These are phyloP conservation scores for Silene latifolia DNA, from an alignment of 148 eudicot species.

Conservation along the genomic window DNA sequence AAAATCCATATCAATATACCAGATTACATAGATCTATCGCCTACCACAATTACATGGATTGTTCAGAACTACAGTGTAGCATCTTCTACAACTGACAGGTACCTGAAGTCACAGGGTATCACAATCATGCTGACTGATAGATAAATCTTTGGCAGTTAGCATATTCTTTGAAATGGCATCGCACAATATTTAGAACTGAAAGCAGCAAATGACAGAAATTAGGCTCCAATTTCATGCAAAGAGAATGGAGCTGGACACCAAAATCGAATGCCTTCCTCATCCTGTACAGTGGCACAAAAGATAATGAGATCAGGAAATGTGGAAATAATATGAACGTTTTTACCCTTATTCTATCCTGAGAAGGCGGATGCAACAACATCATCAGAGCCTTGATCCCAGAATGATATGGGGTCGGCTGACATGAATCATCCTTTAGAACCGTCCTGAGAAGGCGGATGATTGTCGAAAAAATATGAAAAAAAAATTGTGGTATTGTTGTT, in stretches of 20 bases:
- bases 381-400: no score
- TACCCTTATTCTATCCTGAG: no score
- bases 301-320: not conserved
- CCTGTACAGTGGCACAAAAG: not conserved
- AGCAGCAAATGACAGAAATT: not conserved
- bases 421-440: no score
- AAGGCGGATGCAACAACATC: no score
- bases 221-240: not conserved
- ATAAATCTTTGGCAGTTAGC: not conserved
- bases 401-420: no score
- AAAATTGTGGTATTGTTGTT: not conserved
- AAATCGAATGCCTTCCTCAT: not conserved
- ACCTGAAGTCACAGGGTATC: not conserved
- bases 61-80: slow-evolving; percentile 1
- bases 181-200: not conserved
- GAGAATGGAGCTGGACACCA: not conserved
- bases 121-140: slow-evolving; percentile 1
- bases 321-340: no score
- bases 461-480: not conserved
- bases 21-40: slow-evolving; percentile 3
- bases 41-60: slow-evolving; percentile 5
- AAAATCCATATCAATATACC: not conserved
- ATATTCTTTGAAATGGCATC: not conserved
- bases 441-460: not conserved
- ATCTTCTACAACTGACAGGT: not conserved